Base-by-base conservation (phyloP, 257 asterid genomes). In the Scutellaria barbata region DNA sequence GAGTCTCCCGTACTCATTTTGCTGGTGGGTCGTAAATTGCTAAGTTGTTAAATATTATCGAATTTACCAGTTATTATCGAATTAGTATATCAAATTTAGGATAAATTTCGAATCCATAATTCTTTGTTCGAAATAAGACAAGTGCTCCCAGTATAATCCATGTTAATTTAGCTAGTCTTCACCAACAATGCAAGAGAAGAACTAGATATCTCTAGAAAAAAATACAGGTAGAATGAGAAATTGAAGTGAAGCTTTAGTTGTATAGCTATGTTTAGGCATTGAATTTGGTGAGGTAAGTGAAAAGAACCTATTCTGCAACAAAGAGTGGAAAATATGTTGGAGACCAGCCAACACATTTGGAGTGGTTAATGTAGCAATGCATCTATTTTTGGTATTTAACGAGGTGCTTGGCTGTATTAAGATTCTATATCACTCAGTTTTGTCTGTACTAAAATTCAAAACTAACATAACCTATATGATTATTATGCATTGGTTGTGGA, bases 1-100 rank as follows among this genome's bases (percentile, higher is more conserved):
- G 83, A 85, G 39, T 79, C 96, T 63, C 97, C 96, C 4, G 47
- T 94, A 33, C 93, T 94, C 78, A 89, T 94, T 79, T 81, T 94
- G 76, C 93, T 91, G 81, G 98, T 90, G 58, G 69, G 89, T 83
- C 16, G 14, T 66, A 12, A n/a, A 13, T 64, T 3, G 16, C 2
- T 22, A 22, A 22, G 25, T 22, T 22, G 25, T 22, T 1, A 22
- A 22, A 1, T 22, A 22, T 22, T 22, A 22, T 22, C n/a, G n/a
- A n/a, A n/a, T n/a, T n/a, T n/a, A n/a, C 25, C 25, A 22, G 25
- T 22, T 22, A 22, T 22, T 22, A 22, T 22, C 25, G 25, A 22
- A 22, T 22, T 22, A 22, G 25, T 22, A 22, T 22, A 22, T 22
- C 25, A 22, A 22, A 2, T 22, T 22, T 22, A 22, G 25, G 25